These are phyloP conservation scores for Macadamia integrifolia DNA, from an alignment of 164 flowering plant species.

Conservation along the genomic window DNA sequence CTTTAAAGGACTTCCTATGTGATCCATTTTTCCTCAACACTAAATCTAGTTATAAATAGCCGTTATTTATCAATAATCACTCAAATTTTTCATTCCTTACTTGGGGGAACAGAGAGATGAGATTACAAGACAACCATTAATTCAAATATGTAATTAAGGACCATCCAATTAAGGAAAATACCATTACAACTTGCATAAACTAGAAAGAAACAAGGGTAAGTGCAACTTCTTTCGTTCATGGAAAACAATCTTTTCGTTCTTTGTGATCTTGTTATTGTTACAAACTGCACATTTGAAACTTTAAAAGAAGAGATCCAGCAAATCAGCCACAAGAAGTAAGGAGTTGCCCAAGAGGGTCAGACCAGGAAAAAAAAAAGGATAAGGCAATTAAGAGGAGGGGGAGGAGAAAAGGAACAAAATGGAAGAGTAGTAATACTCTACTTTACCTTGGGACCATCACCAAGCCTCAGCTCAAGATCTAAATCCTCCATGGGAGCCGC, in stretches of 20 bases:
- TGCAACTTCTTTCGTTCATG: background rate
- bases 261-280: conserved; percentile 14
- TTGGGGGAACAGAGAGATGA: no score
- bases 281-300: conserved; percentile 12
- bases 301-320: conserved; percentile 7
- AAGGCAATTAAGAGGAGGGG: conserved; percentile 1
- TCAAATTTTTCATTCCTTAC: no score
- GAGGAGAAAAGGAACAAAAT: background rate
- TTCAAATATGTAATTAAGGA: no score
- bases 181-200: background rate
- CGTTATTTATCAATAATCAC: no score
- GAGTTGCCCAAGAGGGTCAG: conserved; percentile 1
- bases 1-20: no score
- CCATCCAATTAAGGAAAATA: no score
- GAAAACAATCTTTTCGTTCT: conserved; percentile 3
- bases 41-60: no score
- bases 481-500: conserved; percentile 43
- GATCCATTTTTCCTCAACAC: no score
- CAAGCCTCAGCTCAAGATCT: conserved; percentile 93
- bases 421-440: conserved; percentile 9
- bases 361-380: background rate
- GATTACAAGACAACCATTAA: no score
- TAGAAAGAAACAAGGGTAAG: background rate
- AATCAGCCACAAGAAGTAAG: conserved; percentile 13
- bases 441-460: conserved; percentile 46